Conservation (phyloP, 1,284 basidiomycete species). For the Microbotryum saponariae region DNA sequence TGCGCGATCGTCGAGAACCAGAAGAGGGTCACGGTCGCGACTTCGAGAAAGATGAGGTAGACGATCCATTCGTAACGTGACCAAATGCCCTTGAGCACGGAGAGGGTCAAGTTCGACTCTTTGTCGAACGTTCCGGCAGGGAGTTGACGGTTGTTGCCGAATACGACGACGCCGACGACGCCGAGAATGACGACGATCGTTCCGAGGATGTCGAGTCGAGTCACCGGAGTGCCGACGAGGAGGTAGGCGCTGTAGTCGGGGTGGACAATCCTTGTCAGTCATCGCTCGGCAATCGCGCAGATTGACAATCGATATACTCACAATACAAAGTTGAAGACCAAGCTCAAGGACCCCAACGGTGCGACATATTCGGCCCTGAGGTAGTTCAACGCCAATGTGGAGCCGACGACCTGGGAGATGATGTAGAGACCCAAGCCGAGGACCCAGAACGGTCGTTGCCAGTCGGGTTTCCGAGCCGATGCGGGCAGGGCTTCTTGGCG, state of each 20-base stretch:
- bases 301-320: conserved; percentile 46
- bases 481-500: conserved; percentile 12
- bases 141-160: conserved; percentile 18
- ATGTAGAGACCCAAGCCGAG: conserved; percentile 47
- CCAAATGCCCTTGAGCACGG: conserved; percentile 68
- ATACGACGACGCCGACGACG: conserved; percentile 51
- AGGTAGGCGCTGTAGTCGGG: conserved; percentile 12
- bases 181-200: conserved; percentile 71
- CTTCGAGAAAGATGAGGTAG: conserved; percentile 72
- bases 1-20: conserved; percentile 32
- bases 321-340: conserved; percentile 82
- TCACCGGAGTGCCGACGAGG: conserved; percentile 58
- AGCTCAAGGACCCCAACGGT: conserved; percentile 54
- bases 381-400: conserved; percentile 73
- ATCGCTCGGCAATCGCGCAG: background rate
- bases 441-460: conserved; percentile 69
- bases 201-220: conserved; percentile 68
- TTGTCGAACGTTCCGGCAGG: conserved; percentile 27
- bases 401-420: conserved; percentile 73
- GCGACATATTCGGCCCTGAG: conserved; percentile 50
- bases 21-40: conserved; percentile 51
- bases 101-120: conserved; percentile 34
- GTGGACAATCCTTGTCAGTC: background rate
- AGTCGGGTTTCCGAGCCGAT: conserved; percentile 53
- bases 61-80: conserved; percentile 71